These are phyloP conservation scores for Debaryomyces singareniensis DNA, from an alignment of 1,139 yeast genomes.

Conservation along the genomic window DNA sequence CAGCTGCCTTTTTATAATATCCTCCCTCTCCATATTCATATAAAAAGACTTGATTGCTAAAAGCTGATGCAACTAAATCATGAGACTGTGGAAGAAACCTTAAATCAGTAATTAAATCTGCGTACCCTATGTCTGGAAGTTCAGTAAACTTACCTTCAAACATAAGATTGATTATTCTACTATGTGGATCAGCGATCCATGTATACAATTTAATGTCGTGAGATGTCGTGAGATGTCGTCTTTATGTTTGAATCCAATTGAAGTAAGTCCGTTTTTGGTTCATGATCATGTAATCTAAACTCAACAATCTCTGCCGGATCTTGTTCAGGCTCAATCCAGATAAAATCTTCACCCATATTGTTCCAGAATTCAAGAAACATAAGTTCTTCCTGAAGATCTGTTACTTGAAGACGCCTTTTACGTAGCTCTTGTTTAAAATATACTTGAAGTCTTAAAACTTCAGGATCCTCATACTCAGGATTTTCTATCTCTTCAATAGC, in stretches of 20 bases:
- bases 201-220: neutral
- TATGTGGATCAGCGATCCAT: too few relatives aligned
- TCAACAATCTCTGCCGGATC: constrained; percentile 35
- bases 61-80: constrained; percentile 33
- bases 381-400: constrained; percentile 30
- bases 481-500: neutral
- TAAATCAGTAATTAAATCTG: constrained; percentile 27
- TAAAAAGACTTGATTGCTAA: constrained; percentile 34
- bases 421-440: constrained; percentile 21
- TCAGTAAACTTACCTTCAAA: neutral
- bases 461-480: constrained; percentile 5
- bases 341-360: constrained; percentile 29
- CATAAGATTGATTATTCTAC: neutral
- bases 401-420: constrained; percentile 23
- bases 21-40: constrained; percentile 20
- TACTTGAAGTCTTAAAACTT: constrained; percentile 11
- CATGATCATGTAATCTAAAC: constrained; percentile 3
- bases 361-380: constrained; percentile 33
- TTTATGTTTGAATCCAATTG: neutral
- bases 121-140: constrained; percentile 13
- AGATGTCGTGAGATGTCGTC: constrained; percentile 6
- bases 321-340: constrained; percentile 45
- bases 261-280: neutral
- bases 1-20: constrained; percentile 5
- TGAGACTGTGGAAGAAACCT: constrained; percentile 23